A percentile compares a stretch with the other conserved stretches of the same genome.
These are phyloP conservation scores for Penicillium waksmanii DNA, from an alignment of 495 filamentous ascomycete species.

Conservation along the genomic window DNA sequence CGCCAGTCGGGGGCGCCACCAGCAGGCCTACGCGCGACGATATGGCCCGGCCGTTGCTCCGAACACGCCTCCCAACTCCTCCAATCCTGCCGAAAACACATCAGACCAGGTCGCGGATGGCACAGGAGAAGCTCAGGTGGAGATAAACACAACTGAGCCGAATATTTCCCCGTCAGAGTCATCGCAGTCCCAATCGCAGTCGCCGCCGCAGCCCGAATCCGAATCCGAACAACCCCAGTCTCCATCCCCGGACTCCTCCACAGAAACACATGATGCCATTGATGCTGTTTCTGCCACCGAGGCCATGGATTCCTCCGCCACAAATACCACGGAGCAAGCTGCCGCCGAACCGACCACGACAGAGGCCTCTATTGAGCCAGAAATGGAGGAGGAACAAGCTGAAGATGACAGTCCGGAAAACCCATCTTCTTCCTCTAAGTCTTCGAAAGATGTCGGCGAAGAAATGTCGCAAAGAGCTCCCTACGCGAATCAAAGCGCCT, in stretches of 20 bases:
- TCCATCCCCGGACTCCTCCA: background rate
- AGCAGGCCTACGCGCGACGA: slow-evolving; percentile 52
- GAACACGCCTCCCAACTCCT: slow-evolving; percentile 41
- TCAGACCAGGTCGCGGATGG: slow-evolving; percentile 20
- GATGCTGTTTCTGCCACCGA: background rate
- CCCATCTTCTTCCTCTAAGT: slow-evolving; percentile 19
- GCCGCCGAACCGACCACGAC: slow-evolving; percentile 23
- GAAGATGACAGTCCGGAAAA: slow-evolving; percentile 23
- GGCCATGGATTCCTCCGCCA: slow-evolving; percentile 9
- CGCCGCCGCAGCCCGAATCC: slow-evolving; percentile 7
- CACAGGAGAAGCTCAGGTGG: slow-evolving; percentile 22
- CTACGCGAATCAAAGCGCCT: slow-evolving; percentile 47
- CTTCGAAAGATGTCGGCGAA: slow-evolving; percentile 31
- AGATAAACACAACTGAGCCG: slow-evolving; percentile 18
- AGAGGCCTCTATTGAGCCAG: slow-evolving; percentile 21
- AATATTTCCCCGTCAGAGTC: slow-evolving; percentile 17
- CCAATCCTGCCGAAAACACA: slow-evolving; percentile 29
- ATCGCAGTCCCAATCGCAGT: slow-evolving; percentile 10
- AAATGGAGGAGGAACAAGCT: slow-evolving; percentile 26
- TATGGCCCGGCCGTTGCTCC: slow-evolving; percentile 56
- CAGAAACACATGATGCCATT: slow-evolving; percentile 5
- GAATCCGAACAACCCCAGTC: background rate
- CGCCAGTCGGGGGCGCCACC: slow-evolving; percentile 41
- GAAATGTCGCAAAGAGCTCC: slow-evolving; percentile 34
- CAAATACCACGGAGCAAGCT: slow-evolving; percentile 12